phyloP scores from a whole-genome alignment of 1,139 yeast species.

The Candida tunisiensis region DNA sequence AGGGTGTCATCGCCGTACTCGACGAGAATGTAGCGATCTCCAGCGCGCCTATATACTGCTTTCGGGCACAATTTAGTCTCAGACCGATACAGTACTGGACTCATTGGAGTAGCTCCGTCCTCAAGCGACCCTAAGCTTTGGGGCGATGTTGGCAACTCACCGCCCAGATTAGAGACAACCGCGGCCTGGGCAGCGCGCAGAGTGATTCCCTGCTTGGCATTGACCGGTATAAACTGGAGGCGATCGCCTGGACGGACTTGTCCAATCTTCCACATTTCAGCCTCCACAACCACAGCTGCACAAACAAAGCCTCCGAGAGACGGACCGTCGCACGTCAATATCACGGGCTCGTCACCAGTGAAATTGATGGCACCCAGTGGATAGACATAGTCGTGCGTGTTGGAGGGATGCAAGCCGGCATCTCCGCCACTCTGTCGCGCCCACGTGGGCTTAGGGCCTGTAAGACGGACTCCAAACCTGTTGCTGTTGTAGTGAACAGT shows the following conservation, averaged over 20 bases:
- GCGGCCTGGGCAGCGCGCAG: slow-evolving; percentile 45
- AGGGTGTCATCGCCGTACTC: slow-evolving; percentile 83
- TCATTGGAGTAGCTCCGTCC: not conserved
- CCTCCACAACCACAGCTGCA: slow-evolving; percentile 86
- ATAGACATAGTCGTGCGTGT: slow-evolving; percentile 94
- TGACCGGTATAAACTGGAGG: slow-evolving; percentile 64
- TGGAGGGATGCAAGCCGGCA: slow-evolving; percentile 95
- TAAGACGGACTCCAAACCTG: slow-evolving; percentile 85
- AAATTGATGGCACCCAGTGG: slow-evolving; percentile 93
- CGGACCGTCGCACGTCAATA: slow-evolving; percentile 93
- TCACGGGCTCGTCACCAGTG: slow-evolving; percentile 97
- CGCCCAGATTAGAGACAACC: slow-evolving; percentile 9
- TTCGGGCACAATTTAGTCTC: slow-evolving; percentile 28
- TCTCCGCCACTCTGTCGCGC: slow-evolving; percentile 97
- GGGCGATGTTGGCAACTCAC: slow-evolving; percentile 4
- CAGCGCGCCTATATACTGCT: slow-evolving; percentile 87
- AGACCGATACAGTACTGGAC: slow-evolving; percentile 5
- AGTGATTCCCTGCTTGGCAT: slow-evolving; percentile 47
- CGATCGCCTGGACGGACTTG: slow-evolving; percentile 89
- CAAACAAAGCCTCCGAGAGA: slow-evolving; percentile 96
- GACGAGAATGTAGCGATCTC: slow-evolving; percentile 79
- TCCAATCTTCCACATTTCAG: slow-evolving; percentile 98
- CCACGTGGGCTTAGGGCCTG: slow-evolving; percentile 96
- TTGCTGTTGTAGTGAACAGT: slow-evolving; percentile 94
- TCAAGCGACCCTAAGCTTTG: no score